Evolutionary conservation across 177 flowering plant species (phyloP), one percentile per base, ranked within the genome.

Genomic region (Vitis hybrid): DNA sequence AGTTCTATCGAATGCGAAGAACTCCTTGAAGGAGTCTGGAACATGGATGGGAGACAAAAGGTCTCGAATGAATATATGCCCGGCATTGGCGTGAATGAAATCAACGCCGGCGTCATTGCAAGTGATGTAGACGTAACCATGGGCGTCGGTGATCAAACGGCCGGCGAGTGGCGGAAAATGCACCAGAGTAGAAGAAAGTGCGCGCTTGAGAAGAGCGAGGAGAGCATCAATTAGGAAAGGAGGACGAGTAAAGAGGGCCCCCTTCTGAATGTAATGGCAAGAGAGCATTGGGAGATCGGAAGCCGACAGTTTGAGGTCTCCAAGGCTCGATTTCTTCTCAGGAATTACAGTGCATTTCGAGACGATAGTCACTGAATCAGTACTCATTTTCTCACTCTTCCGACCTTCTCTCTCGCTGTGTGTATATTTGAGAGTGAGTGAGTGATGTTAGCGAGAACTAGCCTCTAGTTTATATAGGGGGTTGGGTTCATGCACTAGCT

Each of bases 231-330:
- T 15, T 2, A 79, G 67, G 11, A 70, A 2, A 2, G 80, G 70
- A 0, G 91, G 87, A 54, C 58, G 81, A 14, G 89, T 73, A 77
- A 84, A 88, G 59, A 89, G 85, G 17, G 75, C 24, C 49, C 94
- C 91, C 60, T 89, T 89, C 58, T 89, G 93, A 63, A 89, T 89
- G 79, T 89, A 89, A 63, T 89, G 86, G 66, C 88, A 83, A 22
- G 91, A 89, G 31, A 89, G 82, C 93, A 89, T 89, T 0, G 91
- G 90, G 19, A 89, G 87, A 67, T 89, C 93, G 5, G 93, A 88
- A 50, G 81, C 84, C 1, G 93, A 86, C 67, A 89, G 87, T 68
- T 87, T 84, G 11, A 89, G 81, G 66, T 82, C 82, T 2, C 8
- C 73, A 1, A 81, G 18, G 20, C 72, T 53, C 56, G 94, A 86